These are phyloP conservation scores for Ceratobasidium sp. DNA, from an alignment of 1,284 basidiomycete species.

Conservation along the genomic window DNA sequence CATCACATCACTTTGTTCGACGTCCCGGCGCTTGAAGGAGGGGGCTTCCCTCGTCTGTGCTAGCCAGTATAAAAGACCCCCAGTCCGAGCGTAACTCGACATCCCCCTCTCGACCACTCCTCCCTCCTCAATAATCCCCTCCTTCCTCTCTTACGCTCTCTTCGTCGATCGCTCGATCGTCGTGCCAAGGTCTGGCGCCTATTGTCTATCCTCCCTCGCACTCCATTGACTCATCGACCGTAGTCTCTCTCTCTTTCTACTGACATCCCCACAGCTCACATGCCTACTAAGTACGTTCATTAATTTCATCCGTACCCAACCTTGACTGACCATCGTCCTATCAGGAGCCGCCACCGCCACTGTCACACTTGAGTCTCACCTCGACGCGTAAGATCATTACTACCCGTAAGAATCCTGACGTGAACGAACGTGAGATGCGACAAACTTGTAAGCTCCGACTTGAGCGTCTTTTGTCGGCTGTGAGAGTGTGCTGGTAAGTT, in stretches of 20 bases:
- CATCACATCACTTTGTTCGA: constrained; percentile 2
- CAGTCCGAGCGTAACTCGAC: too few relatives aligned
- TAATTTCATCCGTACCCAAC: not conserved
- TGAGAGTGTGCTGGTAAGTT: constrained; percentile 23
- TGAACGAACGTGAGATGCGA: not conserved
- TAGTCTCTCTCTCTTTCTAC: constrained; percentile 1
- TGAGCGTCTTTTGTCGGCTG: not conserved
- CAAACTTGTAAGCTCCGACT: not conserved
- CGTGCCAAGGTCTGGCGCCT: constrained; percentile 20
- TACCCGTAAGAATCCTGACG: not conserved
- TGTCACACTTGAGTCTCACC: not conserved
- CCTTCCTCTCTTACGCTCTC: not conserved
- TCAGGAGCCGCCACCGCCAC: constrained; percentile 18
- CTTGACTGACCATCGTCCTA: constrained; percentile 1
- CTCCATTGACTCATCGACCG: not conserved
- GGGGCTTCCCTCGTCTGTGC: too few relatives aligned
- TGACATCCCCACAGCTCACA: not conserved
- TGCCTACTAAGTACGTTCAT: constrained; percentile 12
- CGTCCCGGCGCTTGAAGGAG: not conserved
- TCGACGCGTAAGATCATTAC: constrained; percentile 24
- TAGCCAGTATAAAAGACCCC: too few relatives aligned
- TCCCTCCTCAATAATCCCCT: too few relatives aligned
- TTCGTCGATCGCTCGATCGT: not conserved
- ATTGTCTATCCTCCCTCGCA: not conserved
- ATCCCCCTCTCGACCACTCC: not conserved